Conservation (phyloP, 345 rosid genomes). For the Cardamine chenopodiifolia region DNA sequence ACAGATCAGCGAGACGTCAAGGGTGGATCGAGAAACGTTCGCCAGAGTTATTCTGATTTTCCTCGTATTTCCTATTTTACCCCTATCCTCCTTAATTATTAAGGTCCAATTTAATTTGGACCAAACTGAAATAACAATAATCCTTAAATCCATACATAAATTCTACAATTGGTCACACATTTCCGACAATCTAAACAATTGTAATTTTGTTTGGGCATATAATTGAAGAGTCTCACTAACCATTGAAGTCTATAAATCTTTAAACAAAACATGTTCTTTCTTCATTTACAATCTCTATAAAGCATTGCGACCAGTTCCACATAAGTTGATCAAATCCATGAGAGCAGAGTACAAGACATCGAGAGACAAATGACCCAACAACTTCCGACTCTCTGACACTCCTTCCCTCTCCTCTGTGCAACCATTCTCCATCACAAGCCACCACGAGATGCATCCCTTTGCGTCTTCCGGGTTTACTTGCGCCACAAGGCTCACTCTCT, state of each 20-base stretch:
- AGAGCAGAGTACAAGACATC: conserved; percentile 67
- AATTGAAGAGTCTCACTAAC: not conserved
- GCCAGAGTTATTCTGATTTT: conserved; percentile 1
- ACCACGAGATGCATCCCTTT: conserved; percentile 85
- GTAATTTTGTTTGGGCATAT: not conserved
- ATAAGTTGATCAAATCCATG: conserved; percentile 81
- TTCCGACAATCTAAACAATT: not conserved
- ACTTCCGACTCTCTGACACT: conserved; percentile 61
- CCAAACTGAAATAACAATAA: not conserved
- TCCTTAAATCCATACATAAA: not conserved
- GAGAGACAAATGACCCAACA: conserved; percentile 75
- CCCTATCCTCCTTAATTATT: not conserved
- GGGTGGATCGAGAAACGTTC: conserved; percentile 21
- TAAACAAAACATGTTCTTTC: not conserved
- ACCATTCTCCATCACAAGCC: conserved; percentile 85
- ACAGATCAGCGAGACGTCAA: conserved; percentile 11
- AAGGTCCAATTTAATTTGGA: not conserved
- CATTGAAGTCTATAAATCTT: conserved; percentile 7
- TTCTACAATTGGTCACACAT: too few species aligned
- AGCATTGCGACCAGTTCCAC: conserved; percentile 52
- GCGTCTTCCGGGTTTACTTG: conserved; percentile 77
- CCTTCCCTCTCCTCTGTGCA: conserved; percentile 63
- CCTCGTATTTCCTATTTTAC: not conserved
- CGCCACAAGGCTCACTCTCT: conserved; percentile 77
- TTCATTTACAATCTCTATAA: conserved; percentile 26